These are phyloP conservation scores for Danielia reshetovae DNA, from an alignment of 805 yeast genomes.

Conservation along the genomic window DNA sequence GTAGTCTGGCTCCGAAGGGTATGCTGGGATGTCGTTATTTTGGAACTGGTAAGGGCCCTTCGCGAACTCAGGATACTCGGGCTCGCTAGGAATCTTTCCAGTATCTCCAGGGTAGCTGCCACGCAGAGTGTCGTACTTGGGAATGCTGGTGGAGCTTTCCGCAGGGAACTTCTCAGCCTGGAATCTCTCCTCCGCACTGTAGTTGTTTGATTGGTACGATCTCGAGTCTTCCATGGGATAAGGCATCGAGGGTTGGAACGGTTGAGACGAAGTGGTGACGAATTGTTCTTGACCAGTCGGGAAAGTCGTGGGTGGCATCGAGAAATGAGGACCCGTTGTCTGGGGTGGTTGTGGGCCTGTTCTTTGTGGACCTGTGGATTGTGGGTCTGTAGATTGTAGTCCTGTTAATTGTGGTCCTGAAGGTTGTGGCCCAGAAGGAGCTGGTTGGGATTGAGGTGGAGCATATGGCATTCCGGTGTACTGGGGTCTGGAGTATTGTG, in stretches of 20 bases:
- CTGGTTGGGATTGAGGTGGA: background rate
- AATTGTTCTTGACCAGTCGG: too few species aligned
- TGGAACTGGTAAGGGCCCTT: too few species aligned
- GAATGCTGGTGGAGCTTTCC: background rate
- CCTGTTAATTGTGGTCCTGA: background rate
- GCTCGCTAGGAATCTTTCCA: background rate
- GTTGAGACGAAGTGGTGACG: too few species aligned
- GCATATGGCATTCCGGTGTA: background rate
- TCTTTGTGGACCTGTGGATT: background rate
- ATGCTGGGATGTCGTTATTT: background rate
- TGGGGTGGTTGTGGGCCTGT: constrained; percentile 7
- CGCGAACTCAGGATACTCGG: background rate
- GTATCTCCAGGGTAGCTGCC: background rate
- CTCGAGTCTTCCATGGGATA: background rate
- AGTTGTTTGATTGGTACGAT: background rate
- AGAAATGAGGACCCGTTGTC: constrained; percentile 4
- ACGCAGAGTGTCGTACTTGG: background rate
- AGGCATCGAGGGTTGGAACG: background rate
- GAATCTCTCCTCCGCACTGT: background rate
- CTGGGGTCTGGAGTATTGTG: background rate
- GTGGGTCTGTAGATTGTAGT: background rate
- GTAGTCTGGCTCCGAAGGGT: constrained; percentile 3
- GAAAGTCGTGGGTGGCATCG: constrained; percentile 7
- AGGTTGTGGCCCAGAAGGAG: background rate
- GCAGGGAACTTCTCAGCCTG: background rate